A percentile compares a stretch with the other conserved stretches of the same genome.
phyloP scores from a whole-genome alignment of 164 flowering plant genomes.

The Chimonanthus salicifolius region DNA sequence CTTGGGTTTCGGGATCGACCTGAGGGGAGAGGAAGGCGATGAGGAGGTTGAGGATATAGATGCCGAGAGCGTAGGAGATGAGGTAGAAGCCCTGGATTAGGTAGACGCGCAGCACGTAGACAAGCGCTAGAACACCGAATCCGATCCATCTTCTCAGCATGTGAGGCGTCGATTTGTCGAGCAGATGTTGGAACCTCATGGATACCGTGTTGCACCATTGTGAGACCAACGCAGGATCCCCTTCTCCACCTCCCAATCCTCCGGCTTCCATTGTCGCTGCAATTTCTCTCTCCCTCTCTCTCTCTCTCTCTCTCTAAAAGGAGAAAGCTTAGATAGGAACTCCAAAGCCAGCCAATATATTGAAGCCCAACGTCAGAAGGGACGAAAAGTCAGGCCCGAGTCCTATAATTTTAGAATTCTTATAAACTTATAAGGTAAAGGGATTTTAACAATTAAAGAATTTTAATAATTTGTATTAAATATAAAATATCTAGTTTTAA shows the following conservation, averaged over 20 bases:
- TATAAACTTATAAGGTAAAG: too few relatives aligned
- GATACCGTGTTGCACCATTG: slow-evolving; percentile 24
- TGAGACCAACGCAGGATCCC: background rate
- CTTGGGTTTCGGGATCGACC: slow-evolving; percentile 49
- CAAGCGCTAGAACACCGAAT: slow-evolving; percentile 21
- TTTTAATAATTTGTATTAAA: too few relatives aligned
- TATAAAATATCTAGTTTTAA: too few relatives aligned
- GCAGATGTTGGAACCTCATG: slow-evolving; percentile 39
- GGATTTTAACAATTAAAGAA: too few relatives aligned
- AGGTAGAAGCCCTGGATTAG: slow-evolving; percentile 45
- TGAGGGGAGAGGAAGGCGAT: slow-evolving; percentile 54
- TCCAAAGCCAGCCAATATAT: too few relatives aligned
- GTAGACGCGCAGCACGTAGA: slow-evolving; percentile 41
- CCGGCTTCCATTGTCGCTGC: background rate
- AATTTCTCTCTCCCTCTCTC: background rate
- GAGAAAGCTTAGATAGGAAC: background rate
- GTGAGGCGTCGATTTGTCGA: slow-evolving; percentile 45
- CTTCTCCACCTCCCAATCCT: background rate
- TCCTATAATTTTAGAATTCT: too few relatives aligned
- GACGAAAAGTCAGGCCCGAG: too few relatives aligned
- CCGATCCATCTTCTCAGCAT: slow-evolving; percentile 46
- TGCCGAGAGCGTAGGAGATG: slow-evolving; percentile 49
- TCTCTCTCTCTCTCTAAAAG: background rate
- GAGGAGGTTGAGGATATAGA: slow-evolving; percentile 46
- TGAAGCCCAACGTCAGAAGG: too few relatives aligned